Base-by-base conservation (phyloP, 2,329 filamentous ascomycete genomes). In the Claviceps paspali region DNA sequence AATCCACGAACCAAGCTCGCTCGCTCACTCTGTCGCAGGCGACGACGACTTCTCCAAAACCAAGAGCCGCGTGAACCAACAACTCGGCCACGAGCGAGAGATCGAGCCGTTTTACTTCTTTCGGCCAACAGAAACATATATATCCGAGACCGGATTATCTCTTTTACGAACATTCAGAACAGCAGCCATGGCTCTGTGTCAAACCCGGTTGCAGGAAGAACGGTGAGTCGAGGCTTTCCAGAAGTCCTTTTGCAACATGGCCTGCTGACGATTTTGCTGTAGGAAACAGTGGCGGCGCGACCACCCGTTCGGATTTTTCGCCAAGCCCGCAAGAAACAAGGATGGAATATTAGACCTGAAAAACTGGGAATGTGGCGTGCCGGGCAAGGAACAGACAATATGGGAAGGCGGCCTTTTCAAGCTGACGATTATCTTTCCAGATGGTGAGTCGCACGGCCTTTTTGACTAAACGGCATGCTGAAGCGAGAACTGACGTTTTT, bases 361-460 rank as follows among this genome's bases (percentile, higher is more conserved):
- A 70, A 74, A 77, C 46, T 98, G 91, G 91, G 87, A 96, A 51
- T 96, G 91, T 52, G 87, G 87, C 30, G 82, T 98, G 30, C 91
- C 91, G 3, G 91, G 92, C 52, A 95, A 94, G 57, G 79, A 93
- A 42, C 91, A 92, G 66, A 98, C 92, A 0, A 78, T 96, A 17
- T 98, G 91, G 91, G 87, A 93, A 53, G 87, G 87, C n/a, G 91
- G 91, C 2, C 64, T 95, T 9, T 96, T 96, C 67, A 98, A 96
- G 66, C 66, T 98, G 41, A 85, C 82, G 40, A 81, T 98, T 50
- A 76, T 73, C 9, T 98, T 98, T 50, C 91, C 92, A 0, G 91
- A 98, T 52, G 87, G 86, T 91, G 62, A 59, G 76, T 62, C 35
- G 44, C 33, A 27, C 24, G 27, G 18, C 45, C 5, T 28, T 12